Base-by-base conservation (phyloP, 2,329 filamentous ascomycete genomes). In the Exophiala spinifera region DNA sequence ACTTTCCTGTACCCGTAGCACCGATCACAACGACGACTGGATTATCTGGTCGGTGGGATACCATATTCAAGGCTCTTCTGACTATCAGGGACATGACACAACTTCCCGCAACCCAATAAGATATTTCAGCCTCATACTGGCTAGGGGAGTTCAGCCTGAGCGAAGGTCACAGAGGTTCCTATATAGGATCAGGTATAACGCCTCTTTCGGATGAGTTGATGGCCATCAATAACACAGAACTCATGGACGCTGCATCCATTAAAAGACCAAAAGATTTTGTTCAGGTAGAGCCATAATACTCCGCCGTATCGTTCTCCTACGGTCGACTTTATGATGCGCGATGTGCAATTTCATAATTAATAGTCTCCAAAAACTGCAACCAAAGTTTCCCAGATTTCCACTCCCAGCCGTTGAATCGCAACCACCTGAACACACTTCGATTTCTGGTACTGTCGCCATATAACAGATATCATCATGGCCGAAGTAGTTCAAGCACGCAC, bases 1-100 rank as follows among this genome's bases (percentile, higher is more conserved):
- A 95, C 73, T 95, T 96, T 59, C 92, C 92, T 1, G 91, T 96
- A 54, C 91, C 92, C 8, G 92, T 97, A 45, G 91, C 88, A 63
- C 92, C 92, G 46, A 96, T 79, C 57, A 97, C 81, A 46, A 89
- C 85, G 65, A 97, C 79, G 59, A 96, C 74, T 20, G 90, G 88
- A 52, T 71, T 64, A 66, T 70, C 71, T 37, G 57, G 64, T 4
- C 53, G 42, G 43, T 37, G 28, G 3, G 46, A 45, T 21, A 51
- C 47, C 58, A 57, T 62, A 10, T 43, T 61, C 40, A 52, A 14
- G 2, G 39, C 36, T 11, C 49, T 44, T 42, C 49, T 47, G 3
- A 55, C 13, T 20, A 52, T 13, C 11, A 42, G 15, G 20, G 57
- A 57, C 57, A 57, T 57, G 6, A 20, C 39, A 43, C 28, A 31